Conservation (phyloP, 2,329 filamentous ascomycete genomes). For the Aspergillus floridensis region DNA sequence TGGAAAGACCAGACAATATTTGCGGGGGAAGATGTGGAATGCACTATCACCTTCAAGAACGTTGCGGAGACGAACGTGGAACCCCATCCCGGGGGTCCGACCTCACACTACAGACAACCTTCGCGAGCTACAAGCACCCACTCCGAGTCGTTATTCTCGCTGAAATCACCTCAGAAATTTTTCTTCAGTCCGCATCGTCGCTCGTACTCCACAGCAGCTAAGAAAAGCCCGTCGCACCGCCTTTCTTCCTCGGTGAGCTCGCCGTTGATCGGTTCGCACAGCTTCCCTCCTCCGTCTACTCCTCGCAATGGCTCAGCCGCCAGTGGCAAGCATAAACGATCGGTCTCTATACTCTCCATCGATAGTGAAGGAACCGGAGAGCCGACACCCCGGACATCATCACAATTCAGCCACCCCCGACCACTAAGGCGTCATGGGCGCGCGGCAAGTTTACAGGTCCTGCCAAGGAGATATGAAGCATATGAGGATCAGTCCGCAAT, state of each 20-base stretch:
- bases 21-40: slow-evolving; percentile 92
- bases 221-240: slow-evolving; percentile 37
- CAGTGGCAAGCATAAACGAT: slow-evolving; percentile 67
- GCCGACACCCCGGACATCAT: slow-evolving; percentile 30
- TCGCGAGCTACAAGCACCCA: slow-evolving; percentile 37
- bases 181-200: slow-evolving; percentile 38
- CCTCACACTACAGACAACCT: slow-evolving; percentile 36
- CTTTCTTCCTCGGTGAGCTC: slow-evolving; percentile 41
- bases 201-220: slow-evolving; percentile 34
- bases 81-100: slow-evolving; percentile 27
- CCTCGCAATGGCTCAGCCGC: slow-evolving; percentile 32
- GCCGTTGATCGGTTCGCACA: slow-evolving; percentile 38
- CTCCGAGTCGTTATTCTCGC: slow-evolving; percentile 39
- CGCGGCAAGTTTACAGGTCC: slow-evolving; percentile 77
- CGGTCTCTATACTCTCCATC: slow-evolving; percentile 78
- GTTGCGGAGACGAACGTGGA: slow-evolving; percentile 51
- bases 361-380: slow-evolving; percentile 50
- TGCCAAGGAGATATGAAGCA: slow-evolving; percentile 49
- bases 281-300: slow-evolving; percentile 41
- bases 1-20: slow-evolving; percentile 95
- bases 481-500: slow-evolving; percentile 40
- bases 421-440: slow-evolving; percentile 67
- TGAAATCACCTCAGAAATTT: slow-evolving; percentile 38
- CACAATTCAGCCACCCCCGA: slow-evolving; percentile 46
- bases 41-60: slow-evolving; percentile 95